Base-by-base conservation (phyloP, 495 filamentous ascomycete species). In the Xylaria scruposa region DNA sequence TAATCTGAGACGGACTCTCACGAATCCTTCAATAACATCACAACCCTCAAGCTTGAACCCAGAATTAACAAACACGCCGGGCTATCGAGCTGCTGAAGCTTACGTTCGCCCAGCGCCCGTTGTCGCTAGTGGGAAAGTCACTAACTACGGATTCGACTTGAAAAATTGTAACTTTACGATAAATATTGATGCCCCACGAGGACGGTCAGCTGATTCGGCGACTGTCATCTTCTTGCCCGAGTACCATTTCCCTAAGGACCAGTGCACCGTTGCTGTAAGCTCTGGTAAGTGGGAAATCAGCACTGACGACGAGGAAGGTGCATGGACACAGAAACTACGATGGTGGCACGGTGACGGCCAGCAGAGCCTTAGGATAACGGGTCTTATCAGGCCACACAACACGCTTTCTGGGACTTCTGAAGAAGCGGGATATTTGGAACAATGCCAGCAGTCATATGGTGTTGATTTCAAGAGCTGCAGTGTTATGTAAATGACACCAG, bases 271-370 rank as follows among this genome's bases (percentile, higher is more conserved):
- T 7, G 87, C 90, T 33, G 91, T 94, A 59, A 94, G 89, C 77
- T 92, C 91, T 4, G 97, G 97, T 1, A 96, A 95, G 76, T 98
- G 94, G 95, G 88, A 90, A 36, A 92, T 97, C 75, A 90, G 90
- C 76, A 86, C 82, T 19, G 90, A 92, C 38, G 91, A 94, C 33
- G 85, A 88, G 13, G 85, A 91, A 74, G 86, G 85, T 0, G 87
- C 88, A n/a, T 83, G 88, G 76, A 75, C 92, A 24, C 96, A 97
- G 80, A 85, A 88, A 59, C 83, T 99, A 33, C 87, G 86, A 73
- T 99, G 96, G 96, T 97, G 93, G 93, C 94, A 98, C 81, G 90
- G 87, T 5, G 90, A 90, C 58, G 97, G 95, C 0, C 87, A 94
- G 70, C 95, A 98, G 81, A 87, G 84, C 31, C 86, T 98, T 73